Percentiles rank a stretch among this genome's conserved stretches.
Evolutionary conservation across 306 rosid species (phyloP).

Genomic region (Prunus campanulata): DNA sequence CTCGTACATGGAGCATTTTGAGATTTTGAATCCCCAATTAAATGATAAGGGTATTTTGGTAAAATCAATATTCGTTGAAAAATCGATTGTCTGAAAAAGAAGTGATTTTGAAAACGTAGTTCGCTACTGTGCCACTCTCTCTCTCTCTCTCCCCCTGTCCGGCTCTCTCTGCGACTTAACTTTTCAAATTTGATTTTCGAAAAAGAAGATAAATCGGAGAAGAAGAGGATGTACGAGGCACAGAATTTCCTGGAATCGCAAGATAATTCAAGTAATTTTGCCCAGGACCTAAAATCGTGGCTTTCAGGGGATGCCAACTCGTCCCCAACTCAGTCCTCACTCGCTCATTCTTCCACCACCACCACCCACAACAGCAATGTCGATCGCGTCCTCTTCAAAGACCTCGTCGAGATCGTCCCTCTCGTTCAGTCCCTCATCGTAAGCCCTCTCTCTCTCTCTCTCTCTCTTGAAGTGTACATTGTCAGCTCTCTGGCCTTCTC

Average conservation of each 20-base stretch:
- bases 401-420: constrained; percentile 86
- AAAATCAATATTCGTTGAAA: background rate
- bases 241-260: constrained; percentile 67
- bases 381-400: constrained; percentile 81
- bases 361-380: constrained; percentile 44
- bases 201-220: background rate
- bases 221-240: constrained; percentile 48
- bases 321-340: constrained; percentile 44
- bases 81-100: background rate
- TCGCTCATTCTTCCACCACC: constrained; percentile 24
- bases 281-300: constrained; percentile 68
- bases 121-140: background rate
- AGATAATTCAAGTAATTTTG: constrained; percentile 42
- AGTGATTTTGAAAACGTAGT: background rate
- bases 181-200: background rate
- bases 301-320: constrained; percentile 54
- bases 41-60: background rate
- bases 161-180: background rate
- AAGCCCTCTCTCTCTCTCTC: constrained; percentile 6
- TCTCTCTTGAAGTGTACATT: background rate
- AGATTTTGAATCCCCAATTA: background rate
- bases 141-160: background rate
- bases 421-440: constrained; percentile 90
- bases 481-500: background rate
- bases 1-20: too few species aligned